phyloP scores from a whole-genome alignment of 495 filamentous ascomycete genomes.

The Clavariopsis aquatica region DNA sequence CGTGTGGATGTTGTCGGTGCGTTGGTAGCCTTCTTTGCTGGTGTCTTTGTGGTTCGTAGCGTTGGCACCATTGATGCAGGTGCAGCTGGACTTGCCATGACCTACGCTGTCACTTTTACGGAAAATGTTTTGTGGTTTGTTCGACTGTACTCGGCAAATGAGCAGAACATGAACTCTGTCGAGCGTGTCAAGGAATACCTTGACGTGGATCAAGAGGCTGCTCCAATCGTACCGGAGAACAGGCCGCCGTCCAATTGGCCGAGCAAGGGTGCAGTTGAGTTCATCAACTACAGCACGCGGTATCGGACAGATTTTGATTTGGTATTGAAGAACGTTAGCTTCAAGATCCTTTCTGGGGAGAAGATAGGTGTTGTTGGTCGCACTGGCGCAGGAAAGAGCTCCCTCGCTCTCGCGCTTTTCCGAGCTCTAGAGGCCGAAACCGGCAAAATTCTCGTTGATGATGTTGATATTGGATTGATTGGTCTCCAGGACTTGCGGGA shows the following conservation, averaged over 20 bases:
- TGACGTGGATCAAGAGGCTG: constrained; percentile 92
- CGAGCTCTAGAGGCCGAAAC: constrained; percentile 90
- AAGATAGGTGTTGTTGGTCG: constrained; percentile 97
- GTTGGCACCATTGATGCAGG: constrained; percentile 88
- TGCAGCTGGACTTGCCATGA: constrained; percentile 90
- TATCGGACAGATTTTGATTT: constrained; percentile 86
- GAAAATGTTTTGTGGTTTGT: constrained; percentile 98
- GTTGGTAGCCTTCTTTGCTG: constrained; percentile 90
- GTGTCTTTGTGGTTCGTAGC: constrained; percentile 82
- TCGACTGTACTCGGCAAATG: constrained; percentile 89
- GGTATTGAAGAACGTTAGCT: constrained; percentile 79
- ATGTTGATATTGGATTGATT: constrained; percentile 82
- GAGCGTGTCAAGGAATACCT: constrained; percentile 97
- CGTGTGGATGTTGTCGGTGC: constrained; percentile 90
- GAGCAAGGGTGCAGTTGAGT: constrained; percentile 79
- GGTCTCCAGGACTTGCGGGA: constrained; percentile 90
- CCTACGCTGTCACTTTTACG: constrained; percentile 97
- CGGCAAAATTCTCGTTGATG: constrained; percentile 88
- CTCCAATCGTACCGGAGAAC: constrained; percentile 72
- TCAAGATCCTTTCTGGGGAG: constrained; percentile 82
- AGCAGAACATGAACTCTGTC: constrained; percentile 99
- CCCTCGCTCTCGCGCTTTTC: constrained; percentile 93
- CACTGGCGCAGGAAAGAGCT: constrained; percentile 97
- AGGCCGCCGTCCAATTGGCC: constrained; percentile 82
- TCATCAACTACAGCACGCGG: constrained; percentile 81